Base-by-base conservation (phyloP, 352 stramenopile species). In the Blastocystis sp. region DNA sequence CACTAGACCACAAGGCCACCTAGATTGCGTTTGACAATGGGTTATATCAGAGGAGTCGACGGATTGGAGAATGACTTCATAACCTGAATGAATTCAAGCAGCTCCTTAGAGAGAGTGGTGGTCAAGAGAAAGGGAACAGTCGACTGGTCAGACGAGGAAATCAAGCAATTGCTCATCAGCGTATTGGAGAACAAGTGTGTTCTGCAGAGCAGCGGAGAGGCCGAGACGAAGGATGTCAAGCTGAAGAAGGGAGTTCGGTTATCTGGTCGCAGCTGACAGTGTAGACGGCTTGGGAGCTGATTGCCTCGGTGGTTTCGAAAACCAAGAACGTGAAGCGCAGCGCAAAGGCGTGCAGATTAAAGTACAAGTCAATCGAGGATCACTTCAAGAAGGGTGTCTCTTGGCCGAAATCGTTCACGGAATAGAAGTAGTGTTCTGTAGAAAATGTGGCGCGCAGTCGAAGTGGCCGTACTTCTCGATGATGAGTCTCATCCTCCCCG, bases 1-100 rank as follows among this genome's bases (percentile, higher is more conserved):
- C 74, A 85, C 74, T 85, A 85, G 74, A 85, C 74, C 74, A 85
- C 74, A 85, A 85, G 74, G 74, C 74, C 74, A 41, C 74, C 45
- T 6, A 55, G 16, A 16, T 55, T 6, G 45, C 45, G 16, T 55
- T 55, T 16, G 45, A 55, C 6, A 55, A 55, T 19, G 6, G 16
- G 9, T 16, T 6, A 55, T 19, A 55, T 6, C 9, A 55, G 45
- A 55, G 45, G 9, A 19, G 45, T 55, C 9, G 9, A 6, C 45
- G 9, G 6, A 55, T 55, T 55, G 9, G 45, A 55, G 45, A 55
- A 55, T 55, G 45, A 55, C n/a, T n/a, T 66, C 2, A 66, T 12
- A 66, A 12, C 2, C 12, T 31, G 12, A 31, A 66, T 66, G 35
- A 66, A 50, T 26, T 37, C n/a, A 10, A 26, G 45, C 16, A 16